These are phyloP conservation scores for Terfezia boudieri DNA, from an alignment of 495 filamentous ascomycete species.

Conservation along the genomic window DNA sequence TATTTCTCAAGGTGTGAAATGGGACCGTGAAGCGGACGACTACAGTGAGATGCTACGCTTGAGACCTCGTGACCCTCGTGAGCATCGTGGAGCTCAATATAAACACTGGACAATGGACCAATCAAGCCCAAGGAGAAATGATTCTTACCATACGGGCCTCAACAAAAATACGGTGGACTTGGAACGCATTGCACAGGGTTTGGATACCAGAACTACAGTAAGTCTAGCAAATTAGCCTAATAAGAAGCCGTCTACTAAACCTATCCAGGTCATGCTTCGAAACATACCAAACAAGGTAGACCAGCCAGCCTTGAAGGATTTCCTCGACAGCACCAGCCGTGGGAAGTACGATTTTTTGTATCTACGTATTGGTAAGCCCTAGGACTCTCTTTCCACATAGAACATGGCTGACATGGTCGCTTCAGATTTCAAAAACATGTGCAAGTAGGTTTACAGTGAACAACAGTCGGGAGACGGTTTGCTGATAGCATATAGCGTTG, in stretches of 20 bases:
- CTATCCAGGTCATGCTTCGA: slow-evolving; percentile 65
- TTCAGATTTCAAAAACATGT: slow-evolving; percentile 60
- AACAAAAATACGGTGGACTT: slow-evolving; percentile 17
- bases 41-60: neutral
- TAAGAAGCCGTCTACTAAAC: slow-evolving; percentile 3
- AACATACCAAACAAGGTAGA: slow-evolving; percentile 88
- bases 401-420: neutral
- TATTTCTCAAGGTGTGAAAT: neutral
- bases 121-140: neutral
- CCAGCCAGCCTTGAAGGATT: slow-evolving; percentile 47
- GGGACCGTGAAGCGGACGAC: neutral
- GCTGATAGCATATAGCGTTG: slow-evolving; percentile 38
- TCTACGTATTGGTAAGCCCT: slow-evolving; percentile 51
- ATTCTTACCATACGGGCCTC: neutral
- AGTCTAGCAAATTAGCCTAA: neutral
- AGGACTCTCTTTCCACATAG: neutral
- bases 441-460: slow-evolving; percentile 40
- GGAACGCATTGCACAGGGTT: slow-evolving; percentile 13
- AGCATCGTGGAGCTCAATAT: neutral
- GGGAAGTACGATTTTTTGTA: slow-evolving; percentile 90
- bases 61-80: neutral
- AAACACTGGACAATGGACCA: neutral
- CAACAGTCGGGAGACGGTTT: neutral
- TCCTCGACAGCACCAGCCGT: slow-evolving; percentile 55
- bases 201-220: slow-evolving; percentile 19